Percentiles rank a stretch among this genome's conserved stretches.
phyloP scores from a whole-genome alignment of 768 basidiomycete genomes.

The Candolleomyces aberdarensis region DNA sequence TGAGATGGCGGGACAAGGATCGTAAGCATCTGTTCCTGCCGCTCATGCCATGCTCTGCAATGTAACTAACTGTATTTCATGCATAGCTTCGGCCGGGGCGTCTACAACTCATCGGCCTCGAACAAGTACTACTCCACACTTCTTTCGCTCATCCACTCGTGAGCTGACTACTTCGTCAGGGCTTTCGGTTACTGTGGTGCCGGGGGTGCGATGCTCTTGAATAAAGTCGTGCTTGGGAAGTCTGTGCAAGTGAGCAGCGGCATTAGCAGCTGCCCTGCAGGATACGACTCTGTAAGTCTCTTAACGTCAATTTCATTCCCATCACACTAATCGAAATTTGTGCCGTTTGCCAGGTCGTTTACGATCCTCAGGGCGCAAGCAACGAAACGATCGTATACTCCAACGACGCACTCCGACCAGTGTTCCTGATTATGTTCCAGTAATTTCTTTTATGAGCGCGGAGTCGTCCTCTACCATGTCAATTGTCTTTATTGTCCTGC shows the following conservation, averaged over 20 bases:
- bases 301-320: background rate
- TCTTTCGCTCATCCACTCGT: background rate
- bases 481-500: background rate
- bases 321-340: background rate
- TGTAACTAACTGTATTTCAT: background rate
- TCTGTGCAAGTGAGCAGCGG: slow-evolving; percentile 16
- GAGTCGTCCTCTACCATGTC: background rate
- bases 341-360: slow-evolving; percentile 12
- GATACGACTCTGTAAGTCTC: slow-evolving; percentile 10
- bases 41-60: background rate
- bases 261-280: slow-evolving; percentile 22
- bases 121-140: slow-evolving; percentile 17
- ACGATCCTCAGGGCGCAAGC: slow-evolving; percentile 14
- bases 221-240: slow-evolving; percentile 29
- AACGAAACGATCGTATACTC: slow-evolving; percentile 30
- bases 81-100: slow-evolving; percentile 13
- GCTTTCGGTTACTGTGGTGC: slow-evolving; percentile 19
- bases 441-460: background rate
- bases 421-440: background rate
- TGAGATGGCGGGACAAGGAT: slow-evolving; percentile 14
- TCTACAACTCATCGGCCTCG: slow-evolving; percentile 14
- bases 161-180: slow-evolving; percentile 8
- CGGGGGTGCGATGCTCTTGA: slow-evolving; percentile 20
- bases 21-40: slow-evolving; percentile 16
- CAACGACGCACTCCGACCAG: background rate